These are phyloP conservation scores for Linnemannia elongata DNA, from an alignment of 192 early-diverging fungal genomes.

Conservation along the genomic window DNA sequence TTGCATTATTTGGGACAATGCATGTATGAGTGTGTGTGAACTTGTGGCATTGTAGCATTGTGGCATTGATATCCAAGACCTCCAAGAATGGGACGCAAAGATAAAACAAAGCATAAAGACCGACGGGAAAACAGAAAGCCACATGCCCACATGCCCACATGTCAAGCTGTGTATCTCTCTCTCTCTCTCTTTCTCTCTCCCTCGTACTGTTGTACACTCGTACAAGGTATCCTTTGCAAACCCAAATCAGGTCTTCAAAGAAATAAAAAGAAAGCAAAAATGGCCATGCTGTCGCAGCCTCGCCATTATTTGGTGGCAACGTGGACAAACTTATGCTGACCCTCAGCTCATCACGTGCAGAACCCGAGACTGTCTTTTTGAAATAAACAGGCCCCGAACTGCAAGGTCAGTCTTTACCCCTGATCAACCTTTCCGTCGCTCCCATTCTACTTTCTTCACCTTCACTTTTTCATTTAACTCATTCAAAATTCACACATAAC, in stretches of 20 bases:
- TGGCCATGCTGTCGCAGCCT: too few relatives aligned
- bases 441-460: background rate
- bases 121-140: background rate
- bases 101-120: background rate
- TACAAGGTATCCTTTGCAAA: too few relatives aligned
- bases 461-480: background rate
- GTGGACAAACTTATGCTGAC: background rate
- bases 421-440: conserved; percentile 2
- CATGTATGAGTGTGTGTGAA: background rate
- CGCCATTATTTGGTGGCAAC: too few relatives aligned
- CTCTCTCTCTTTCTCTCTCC: too few relatives aligned
- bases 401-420: background rate
- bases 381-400: background rate
- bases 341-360: too few relatives aligned
- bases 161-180: background rate
- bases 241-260: too few relatives aligned
- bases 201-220: too few relatives aligned
- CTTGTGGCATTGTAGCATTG: background rate
- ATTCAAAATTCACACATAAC: conserved; percentile 5
- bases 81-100: too few relatives aligned
- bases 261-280: too few relatives aligned
- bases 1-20: background rate
- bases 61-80: too few relatives aligned
- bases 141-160: background rate
- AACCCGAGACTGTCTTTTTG: background rate